Conservation (phyloP, 345 rosid species). For the Lumnitzera littorea region DNA sequence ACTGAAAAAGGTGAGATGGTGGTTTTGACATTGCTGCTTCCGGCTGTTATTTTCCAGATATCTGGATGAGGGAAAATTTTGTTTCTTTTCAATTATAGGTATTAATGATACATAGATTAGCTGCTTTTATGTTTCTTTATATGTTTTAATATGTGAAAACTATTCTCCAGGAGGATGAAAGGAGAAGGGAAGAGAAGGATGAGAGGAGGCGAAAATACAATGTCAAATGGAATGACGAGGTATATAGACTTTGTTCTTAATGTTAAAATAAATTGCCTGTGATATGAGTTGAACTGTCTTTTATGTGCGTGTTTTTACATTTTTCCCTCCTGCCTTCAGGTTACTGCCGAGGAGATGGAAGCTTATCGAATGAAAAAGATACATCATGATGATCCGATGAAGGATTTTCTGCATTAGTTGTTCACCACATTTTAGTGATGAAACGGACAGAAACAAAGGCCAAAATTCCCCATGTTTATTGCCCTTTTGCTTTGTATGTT, state of each 20-base stretch:
- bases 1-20: slow-evolving; percentile 44
- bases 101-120: no score
- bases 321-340: slow-evolving; percentile 20
- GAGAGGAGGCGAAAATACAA: slow-evolving; percentile 65
- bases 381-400: slow-evolving; percentile 74
- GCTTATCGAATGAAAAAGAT: slow-evolving; percentile 70
- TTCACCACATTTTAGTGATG: no score
- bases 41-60: not conserved
- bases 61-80: not conserved
- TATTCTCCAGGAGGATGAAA: slow-evolving; percentile 47
- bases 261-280: not conserved
- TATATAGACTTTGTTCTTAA: slow-evolving; percentile 6
- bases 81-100: no score
- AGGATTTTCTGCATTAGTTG: slow-evolving; percentile 28
- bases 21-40: not conserved
- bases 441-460: no score
- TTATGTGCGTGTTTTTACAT: not conserved
- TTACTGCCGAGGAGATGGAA: slow-evolving; percentile 71
- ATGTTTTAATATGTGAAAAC: no score
- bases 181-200: slow-evolving; percentile 44
- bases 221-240: slow-evolving; percentile 54
- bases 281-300: not conserved
- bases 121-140: no score
- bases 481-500: no score
- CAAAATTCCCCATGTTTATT: no score